Base-by-base conservation (phyloP, 768 basidiomycete species). In the Auricularia sp. region DNA sequence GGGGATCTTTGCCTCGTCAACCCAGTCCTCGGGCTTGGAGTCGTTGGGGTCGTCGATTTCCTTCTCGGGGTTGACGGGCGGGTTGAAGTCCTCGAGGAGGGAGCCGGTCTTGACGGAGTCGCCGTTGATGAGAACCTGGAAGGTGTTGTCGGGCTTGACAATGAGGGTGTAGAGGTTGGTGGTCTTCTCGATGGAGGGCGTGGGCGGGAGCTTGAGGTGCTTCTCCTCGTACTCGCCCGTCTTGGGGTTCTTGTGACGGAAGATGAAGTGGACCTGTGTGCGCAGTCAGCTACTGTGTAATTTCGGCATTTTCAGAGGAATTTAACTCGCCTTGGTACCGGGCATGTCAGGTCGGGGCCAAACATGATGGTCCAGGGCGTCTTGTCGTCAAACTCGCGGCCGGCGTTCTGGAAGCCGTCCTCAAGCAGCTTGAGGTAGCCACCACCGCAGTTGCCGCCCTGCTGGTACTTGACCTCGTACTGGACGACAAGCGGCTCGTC, bases 401-500 rank as follows among this genome's bases (percentile, higher is more conserved):
- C 90, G 67, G 87, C 89, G 66, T 89, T 89, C 79, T 95, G 92
- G 85, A 94, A 94, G 66, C 93, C 94, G 71, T 94, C 88, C 73
- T 90, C 88, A 54, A 99, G 85, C 65, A 98, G 86, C 78, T 98
- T 99, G 80, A 98, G 79, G 79, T 99, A 99, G 45, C 97, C 97
- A 80, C 97, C 97, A 76, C 97, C 97, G 71, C 97, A 98, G 78
- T 97, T 97, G 61, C 97, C 92, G 54, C 96, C 95, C 78, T 98
- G 94, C 81, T 99, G 95, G 76, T 97, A 94, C 79, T 98, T 96
- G 80, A 97, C 97, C 75, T 99, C 97, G 72, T 99, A 99, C 74
- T 97, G 94, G 21, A 98, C 89, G 69, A 98, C 94, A 56, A 98
- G 81, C 54, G 95, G 90, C 77, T 95, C 83, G 65, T 84, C 78